These are phyloP conservation scores for Candida quercuum DNA, from an alignment of 805 yeast genomes.

Conservation along the genomic window DNA sequence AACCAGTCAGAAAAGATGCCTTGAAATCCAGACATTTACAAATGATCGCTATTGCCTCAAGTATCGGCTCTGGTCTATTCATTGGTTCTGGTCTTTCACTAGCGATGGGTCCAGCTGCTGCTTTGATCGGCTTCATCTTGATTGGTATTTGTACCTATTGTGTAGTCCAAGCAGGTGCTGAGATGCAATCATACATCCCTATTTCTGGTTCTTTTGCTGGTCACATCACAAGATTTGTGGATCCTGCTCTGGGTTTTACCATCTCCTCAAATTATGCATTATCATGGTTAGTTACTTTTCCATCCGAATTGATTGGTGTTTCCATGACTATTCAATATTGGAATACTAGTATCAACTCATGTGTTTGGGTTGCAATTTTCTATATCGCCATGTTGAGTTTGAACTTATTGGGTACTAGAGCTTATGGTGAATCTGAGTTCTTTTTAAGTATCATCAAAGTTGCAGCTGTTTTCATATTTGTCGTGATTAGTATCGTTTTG, in stretches of 20 bases:
- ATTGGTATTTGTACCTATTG: slow-evolving; percentile 54
- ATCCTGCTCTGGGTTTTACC: slow-evolving; percentile 52
- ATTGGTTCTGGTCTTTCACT: slow-evolving; percentile 60
- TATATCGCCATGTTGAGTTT: slow-evolving; percentile 40
- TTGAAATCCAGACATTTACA: slow-evolving; percentile 56
- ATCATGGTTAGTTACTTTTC: slow-evolving; percentile 52
- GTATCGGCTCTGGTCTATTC: slow-evolving; percentile 68
- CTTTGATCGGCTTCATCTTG: slow-evolving; percentile 48
- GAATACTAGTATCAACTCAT: slow-evolving; percentile 42
- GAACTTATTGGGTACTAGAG: slow-evolving; percentile 47
- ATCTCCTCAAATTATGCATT: slow-evolving; percentile 48
- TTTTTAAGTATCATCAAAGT: slow-evolving; percentile 39
- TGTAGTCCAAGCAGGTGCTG: slow-evolving; percentile 58
- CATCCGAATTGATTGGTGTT: slow-evolving; percentile 56
- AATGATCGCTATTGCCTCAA: slow-evolving; percentile 68
- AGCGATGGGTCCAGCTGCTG: slow-evolving; percentile 57
- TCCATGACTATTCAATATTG: slow-evolving; percentile 54
- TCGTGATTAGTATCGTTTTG: slow-evolving; percentile 44
- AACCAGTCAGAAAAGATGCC: slow-evolving; percentile 22
- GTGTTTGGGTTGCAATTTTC: slow-evolving; percentile 56
- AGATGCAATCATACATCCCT: slow-evolving; percentile 47
- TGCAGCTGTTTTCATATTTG: slow-evolving; percentile 39
- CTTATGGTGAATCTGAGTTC: slow-evolving; percentile 52
- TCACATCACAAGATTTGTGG: slow-evolving; percentile 46
- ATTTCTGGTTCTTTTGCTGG: slow-evolving; percentile 49